Conservation (phyloP, 768 basidiomycete genomes). For the Sporobolomyces roseus region DNA sequence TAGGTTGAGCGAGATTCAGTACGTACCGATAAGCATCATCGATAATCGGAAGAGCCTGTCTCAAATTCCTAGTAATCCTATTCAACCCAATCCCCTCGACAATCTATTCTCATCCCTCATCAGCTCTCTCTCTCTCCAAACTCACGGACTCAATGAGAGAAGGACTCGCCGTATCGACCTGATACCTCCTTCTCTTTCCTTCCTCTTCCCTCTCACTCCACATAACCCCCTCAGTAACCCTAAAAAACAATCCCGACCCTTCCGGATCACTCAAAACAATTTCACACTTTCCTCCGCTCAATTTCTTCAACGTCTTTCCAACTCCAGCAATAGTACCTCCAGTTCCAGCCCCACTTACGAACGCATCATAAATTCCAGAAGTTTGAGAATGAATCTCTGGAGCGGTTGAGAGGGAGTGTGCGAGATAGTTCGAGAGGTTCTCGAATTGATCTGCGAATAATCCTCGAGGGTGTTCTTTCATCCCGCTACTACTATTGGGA, state of each 20-base stretch:
- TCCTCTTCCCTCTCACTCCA: constrained; percentile 88
- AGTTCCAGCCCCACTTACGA: constrained; percentile 91
- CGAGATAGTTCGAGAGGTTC: constrained; percentile 84
- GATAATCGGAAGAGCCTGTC: constrained; percentile 74
- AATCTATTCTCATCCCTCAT: too few relatives aligned
- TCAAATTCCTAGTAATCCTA: constrained; percentile 82
- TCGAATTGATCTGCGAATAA: constrained; percentile 98
- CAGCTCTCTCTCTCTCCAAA: too few relatives aligned
- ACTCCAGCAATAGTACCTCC: constrained; percentile 90
- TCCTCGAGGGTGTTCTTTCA: constrained; percentile 58
- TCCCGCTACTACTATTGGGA: not conserved
- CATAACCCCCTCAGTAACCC: constrained; percentile 91
- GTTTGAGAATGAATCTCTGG: constrained; percentile 95
- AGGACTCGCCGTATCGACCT: constrained; percentile 94
- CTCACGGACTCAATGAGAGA: too few relatives aligned
- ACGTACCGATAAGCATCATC: constrained; percentile 80
- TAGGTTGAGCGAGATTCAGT: too few relatives aligned
- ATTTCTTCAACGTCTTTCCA: constrained; percentile 72
- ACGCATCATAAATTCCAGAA: constrained; percentile 72
- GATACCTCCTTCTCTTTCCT: constrained; percentile 85
- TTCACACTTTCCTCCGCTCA: constrained; percentile 46
- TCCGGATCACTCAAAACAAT: constrained; percentile 85
- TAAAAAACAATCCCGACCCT: constrained; percentile 92
- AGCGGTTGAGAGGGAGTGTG: constrained; percentile 83
- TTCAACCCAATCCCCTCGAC: constrained; percentile 75